Evolutionary conservation across 345 rosid species (phyloP).

Genomic region (Trapa bicornis): DNA sequence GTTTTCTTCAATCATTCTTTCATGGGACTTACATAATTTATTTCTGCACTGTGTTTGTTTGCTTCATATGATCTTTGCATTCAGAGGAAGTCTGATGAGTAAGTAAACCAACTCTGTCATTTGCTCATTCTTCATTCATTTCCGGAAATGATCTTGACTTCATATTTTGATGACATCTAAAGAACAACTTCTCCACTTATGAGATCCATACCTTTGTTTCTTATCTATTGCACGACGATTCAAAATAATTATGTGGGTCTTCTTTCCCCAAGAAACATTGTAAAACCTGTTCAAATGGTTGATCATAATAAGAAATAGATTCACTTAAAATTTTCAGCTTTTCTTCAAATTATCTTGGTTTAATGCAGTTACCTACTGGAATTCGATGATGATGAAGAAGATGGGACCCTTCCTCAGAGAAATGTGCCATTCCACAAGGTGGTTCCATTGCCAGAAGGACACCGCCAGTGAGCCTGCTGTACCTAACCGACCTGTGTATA

Average conservation of each 20-base stretch:
- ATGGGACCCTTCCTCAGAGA: constrained; percentile 84
- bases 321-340: not conserved
- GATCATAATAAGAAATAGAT: not conserved
- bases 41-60: constrained; percentile 11
- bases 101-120: constrained; percentile 22
- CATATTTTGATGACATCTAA: not conserved
- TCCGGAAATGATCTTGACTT: not conserved
- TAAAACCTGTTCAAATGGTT: not conserved
- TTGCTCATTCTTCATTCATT: not conserved
- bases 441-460: constrained; percentile 74
- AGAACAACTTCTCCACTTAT: not conserved
- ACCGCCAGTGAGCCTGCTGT: constrained; percentile 41
- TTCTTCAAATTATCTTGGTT: constrained; percentile 1
- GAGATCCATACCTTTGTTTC: not conserved
- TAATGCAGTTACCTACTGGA: constrained; percentile 66
- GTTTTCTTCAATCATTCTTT: constrained; percentile 1
- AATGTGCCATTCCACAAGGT: constrained; percentile 68
- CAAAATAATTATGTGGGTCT: not conserved
- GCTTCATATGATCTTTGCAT: constrained; percentile 11
- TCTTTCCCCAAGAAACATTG: not conserved
- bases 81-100: constrained; percentile 90
- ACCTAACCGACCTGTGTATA: not conserved
- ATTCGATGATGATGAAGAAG: constrained; percentile 95
- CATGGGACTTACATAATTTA: constrained; percentile 17
- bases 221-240: no score